phyloP scores from a whole-genome alignment of 2,329 filamentous ascomycete genomes.

The Elsinoe arachidis region DNA sequence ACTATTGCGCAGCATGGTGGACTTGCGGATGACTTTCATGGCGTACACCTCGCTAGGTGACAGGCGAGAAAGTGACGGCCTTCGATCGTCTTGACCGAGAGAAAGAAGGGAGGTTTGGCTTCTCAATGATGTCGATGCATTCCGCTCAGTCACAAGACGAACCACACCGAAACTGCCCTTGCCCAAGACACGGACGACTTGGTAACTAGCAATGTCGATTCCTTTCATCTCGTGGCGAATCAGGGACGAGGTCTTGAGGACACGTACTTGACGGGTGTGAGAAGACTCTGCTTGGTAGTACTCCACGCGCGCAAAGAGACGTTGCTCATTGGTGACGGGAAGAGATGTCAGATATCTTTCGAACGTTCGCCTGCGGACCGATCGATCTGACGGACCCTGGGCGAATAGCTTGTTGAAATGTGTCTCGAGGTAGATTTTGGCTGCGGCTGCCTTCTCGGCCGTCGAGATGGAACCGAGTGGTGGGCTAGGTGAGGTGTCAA shows the following conservation, averaged over 20 bases:
- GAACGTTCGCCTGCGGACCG: constrained; percentile 52
- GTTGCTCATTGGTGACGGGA: constrained; percentile 48
- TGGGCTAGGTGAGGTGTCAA: constrained; percentile 14
- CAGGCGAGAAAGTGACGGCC: constrained; percentile 16
- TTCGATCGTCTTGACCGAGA: background rate
- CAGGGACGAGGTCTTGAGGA: constrained; percentile 56
- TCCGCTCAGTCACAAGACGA: constrained; percentile 62
- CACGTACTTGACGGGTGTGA: constrained; percentile 64
- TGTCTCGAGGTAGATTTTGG: constrained; percentile 80
- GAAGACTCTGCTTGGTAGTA: constrained; percentile 63
- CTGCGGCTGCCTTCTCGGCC: constrained; percentile 67
- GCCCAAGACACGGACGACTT: constrained; percentile 72
- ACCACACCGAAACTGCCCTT: constrained; percentile 95
- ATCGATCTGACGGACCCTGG: constrained; percentile 46
- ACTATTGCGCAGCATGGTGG: constrained; percentile 79
- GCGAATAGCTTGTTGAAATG: constrained; percentile 65
- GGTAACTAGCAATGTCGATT: constrained; percentile 58
- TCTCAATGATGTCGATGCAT: background rate
- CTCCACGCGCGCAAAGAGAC: constrained; percentile 44
- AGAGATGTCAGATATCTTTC: constrained; percentile 54
- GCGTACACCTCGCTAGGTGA: constrained; percentile 61
- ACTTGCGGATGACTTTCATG: constrained; percentile 96
- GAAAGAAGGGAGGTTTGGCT: background rate
- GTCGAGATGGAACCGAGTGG: constrained; percentile 44
- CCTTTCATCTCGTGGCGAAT: constrained; percentile 40